A percentile compares a stretch with the other conserved stretches of the same genome.
Conservation (phyloP, 2,329 filamentous ascomycete species). For the Sphaerulina musiva region DNA sequence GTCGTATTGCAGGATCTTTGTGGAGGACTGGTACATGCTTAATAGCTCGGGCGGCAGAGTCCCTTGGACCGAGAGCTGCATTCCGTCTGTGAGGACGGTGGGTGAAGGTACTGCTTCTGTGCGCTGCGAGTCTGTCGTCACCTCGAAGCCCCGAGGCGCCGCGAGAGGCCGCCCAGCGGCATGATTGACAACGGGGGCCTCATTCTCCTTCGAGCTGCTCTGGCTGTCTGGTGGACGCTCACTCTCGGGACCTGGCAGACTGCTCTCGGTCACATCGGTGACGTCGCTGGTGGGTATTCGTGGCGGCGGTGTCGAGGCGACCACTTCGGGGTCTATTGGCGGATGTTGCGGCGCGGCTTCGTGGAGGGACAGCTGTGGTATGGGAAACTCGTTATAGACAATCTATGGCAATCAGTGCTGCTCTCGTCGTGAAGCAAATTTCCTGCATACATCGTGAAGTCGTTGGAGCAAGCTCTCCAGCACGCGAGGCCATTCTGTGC, state of each 20-base stretch:
- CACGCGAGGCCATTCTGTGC: conserved; percentile 62
- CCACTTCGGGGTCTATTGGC: conserved; percentile 33
- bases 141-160: conserved; percentile 35
- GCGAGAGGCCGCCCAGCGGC: conserved; percentile 31
- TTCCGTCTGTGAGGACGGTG: conserved; percentile 1
- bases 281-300: conserved; percentile 32
- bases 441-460: conserved; percentile 54
- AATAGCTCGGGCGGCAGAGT: conserved; percentile 59
- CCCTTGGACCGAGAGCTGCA: conserved; percentile 31
- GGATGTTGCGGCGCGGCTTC: conserved; percentile 43
- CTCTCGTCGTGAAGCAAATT: background rate
- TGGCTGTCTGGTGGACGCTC: conserved; percentile 35
- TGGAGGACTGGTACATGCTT: conserved; percentile 42
- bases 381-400: conserved; percentile 66
- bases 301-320: conserved; percentile 29
- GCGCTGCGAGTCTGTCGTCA: conserved; percentile 15
- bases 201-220: conserved; percentile 64
- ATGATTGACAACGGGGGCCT: conserved; percentile 38
- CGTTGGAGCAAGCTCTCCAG: conserved; percentile 59
- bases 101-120: conserved; percentile 24
- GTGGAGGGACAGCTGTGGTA: conserved; percentile 53
- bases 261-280: conserved; percentile 17
- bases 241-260: conserved; percentile 21
- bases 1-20: conserved; percentile 36
- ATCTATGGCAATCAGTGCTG: conserved; percentile 50